These are phyloP conservation scores for Fraxinus sp. DNA, from an alignment of 305 asterid genomes.

Conservation along the genomic window DNA sequence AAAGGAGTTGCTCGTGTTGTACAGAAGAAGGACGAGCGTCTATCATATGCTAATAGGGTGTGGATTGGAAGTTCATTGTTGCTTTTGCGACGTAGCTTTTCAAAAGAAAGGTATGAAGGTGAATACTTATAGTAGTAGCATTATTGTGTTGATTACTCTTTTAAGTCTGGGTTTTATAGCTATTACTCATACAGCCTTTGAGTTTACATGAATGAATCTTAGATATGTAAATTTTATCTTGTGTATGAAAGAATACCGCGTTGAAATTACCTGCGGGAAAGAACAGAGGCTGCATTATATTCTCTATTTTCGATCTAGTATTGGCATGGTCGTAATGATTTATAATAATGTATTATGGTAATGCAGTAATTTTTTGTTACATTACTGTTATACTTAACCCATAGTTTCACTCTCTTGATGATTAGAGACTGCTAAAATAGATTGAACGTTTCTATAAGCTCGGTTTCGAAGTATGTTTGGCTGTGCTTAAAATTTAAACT, in stretches of 20 bases:
- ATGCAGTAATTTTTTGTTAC: background rate
- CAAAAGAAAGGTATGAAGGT: background rate
- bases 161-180: background rate
- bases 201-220: background rate
- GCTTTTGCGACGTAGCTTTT: background rate
- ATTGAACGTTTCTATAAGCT: background rate
- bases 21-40: background rate
- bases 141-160: background rate
- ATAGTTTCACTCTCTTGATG: background rate
- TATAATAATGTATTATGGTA: background rate
- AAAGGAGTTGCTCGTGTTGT: slow-evolving; percentile 7
- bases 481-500: background rate
- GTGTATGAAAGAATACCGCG: background rate
- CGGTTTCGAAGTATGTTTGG: background rate
- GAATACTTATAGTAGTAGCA: background rate
- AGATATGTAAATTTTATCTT: background rate
- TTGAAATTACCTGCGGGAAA: background rate
- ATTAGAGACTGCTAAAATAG: background rate
- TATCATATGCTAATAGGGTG: background rate
- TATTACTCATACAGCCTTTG: background rate
- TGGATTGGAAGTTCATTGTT: background rate
- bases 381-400: background rate
- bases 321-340: background rate
- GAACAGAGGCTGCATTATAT: background rate
- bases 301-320: background rate